These are phyloP conservation scores for Tolypocladium sp. DNA, from an alignment of 2,329 filamentous ascomycete species.

Conservation along the genomic window DNA sequence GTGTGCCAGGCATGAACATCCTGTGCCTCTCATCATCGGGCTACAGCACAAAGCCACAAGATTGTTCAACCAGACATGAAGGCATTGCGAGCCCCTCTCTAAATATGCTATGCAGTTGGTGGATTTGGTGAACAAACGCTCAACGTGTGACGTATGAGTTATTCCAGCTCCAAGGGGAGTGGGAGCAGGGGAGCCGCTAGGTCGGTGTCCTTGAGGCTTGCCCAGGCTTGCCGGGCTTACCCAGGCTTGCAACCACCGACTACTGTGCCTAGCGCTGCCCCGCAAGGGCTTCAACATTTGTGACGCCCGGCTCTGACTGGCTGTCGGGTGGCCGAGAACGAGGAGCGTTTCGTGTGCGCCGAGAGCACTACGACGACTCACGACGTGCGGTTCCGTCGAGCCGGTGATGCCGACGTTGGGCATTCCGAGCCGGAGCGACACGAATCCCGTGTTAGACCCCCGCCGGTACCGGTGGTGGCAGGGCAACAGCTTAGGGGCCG, in stretches of 20 bases:
- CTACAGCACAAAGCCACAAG: background rate
- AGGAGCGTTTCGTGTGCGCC: background rate
- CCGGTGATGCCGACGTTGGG: background rate
- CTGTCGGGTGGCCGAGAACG: background rate
- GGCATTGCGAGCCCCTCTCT: background rate
- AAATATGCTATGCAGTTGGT: background rate
- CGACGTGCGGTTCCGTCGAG: background rate
- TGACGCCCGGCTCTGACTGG: background rate
- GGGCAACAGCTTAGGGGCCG: background rate
- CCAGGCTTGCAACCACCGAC: background rate
- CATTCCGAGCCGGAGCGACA: background rate
- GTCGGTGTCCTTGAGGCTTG: background rate
- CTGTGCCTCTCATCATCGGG: background rate
- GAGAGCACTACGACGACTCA: background rate
- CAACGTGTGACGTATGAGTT: background rate
- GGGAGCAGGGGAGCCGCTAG: background rate
- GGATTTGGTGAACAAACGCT: background rate
- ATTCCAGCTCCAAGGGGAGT: background rate
- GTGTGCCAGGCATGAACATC: background rate
- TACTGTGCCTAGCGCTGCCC: background rate
- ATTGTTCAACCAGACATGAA: background rate
- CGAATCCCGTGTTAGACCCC: background rate
- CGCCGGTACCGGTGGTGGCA: background rate
- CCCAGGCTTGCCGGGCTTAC: background rate
- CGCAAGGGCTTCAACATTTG: background rate